These are phyloP conservation scores for Phialemoniopsis sp. DNA, from an alignment of 2,329 filamentous ascomycete genomes.

Conservation along the genomic window DNA sequence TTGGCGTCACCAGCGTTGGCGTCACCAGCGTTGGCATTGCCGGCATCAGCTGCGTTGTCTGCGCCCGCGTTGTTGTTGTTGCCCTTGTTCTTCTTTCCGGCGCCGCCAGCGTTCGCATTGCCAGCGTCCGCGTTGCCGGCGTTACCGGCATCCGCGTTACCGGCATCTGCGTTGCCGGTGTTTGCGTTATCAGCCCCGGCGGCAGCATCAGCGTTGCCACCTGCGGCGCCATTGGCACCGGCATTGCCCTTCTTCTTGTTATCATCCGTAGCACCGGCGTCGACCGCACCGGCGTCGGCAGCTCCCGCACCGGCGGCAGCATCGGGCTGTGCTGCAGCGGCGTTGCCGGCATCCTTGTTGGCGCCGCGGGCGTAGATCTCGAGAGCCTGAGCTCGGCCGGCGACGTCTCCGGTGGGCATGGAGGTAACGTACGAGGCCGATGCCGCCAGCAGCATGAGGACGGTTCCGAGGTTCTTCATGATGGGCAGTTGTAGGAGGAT, in stretches of 20 bases:
- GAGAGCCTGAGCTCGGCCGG: not conserved
- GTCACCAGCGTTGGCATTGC: not conserved
- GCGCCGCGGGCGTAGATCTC: constrained; percentile 1
- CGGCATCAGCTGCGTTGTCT: not conserved
- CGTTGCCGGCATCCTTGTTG: not conserved
- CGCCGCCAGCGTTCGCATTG: too few species aligned
- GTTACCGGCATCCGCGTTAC: not conserved
- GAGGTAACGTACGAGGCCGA: constrained; percentile 6
- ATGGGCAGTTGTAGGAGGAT: constrained; percentile 6
- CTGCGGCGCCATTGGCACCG: too few species aligned
- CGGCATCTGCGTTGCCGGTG: not conserved
- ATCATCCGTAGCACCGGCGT: not conserved
- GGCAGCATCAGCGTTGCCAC: not conserved
- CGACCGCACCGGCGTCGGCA: not conserved
- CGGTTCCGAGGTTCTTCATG: constrained; percentile 9
- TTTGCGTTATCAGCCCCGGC: not conserved
- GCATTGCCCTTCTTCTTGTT: too few species aligned
- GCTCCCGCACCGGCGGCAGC: too few species aligned
- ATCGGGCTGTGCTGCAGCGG: not conserved
- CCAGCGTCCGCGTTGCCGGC: too few species aligned
- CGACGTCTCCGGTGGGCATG: constrained; percentile 3
- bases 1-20: not conserved
- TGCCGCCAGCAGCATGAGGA: constrained; percentile 6
- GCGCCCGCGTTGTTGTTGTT: not conserved
- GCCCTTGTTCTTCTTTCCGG: too few species aligned